These are phyloP conservation scores for Exophiala spinifera DNA, from an alignment of 2,329 filamentous ascomycete species.

Conservation along the genomic window DNA sequence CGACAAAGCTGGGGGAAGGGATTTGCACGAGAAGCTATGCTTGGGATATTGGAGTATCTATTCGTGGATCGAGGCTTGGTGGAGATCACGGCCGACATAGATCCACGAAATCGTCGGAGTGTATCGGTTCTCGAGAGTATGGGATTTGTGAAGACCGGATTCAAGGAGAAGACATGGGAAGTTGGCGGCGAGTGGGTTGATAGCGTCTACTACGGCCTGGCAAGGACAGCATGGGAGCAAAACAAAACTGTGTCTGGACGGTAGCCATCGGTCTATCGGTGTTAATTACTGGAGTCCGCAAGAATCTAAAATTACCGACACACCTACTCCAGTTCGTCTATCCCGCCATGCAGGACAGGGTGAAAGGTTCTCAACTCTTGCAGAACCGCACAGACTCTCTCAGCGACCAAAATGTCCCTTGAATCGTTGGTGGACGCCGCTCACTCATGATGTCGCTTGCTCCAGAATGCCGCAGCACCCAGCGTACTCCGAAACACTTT, in stretches of 20 bases:
- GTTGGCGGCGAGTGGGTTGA: constrained; percentile 22
- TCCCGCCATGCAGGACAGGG: no score
- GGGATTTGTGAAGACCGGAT: constrained; percentile 17
- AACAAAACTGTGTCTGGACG: no score
- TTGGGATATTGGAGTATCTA: constrained; percentile 12
- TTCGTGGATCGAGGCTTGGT: constrained; percentile 9
- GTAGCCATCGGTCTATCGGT: no score
- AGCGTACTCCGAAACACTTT: neutral
- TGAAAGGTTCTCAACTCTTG: no score
- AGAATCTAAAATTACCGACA: no score
- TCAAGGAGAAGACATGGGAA: constrained; percentile 15
- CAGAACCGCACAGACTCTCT: no score
- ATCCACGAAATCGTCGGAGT: constrained; percentile 18
- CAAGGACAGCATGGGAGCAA: constrained; percentile 12
- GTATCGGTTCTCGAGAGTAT: constrained; percentile 16
- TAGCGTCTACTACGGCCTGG: constrained; percentile 18
- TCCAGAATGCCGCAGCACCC: neutral
- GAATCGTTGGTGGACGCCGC: no score
- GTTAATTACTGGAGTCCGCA: no score
- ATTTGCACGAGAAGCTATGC: constrained; percentile 18
- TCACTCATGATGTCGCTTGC: neutral
- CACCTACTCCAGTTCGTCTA: no score
- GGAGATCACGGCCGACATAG: constrained; percentile 21
- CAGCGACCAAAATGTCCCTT: no score
- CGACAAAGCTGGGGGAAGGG: constrained; percentile 18